Evolutionary conservation across 2,329 filamentous ascomycete genomes (phyloP).

Genomic region (Sarocladium brachiariae): DNA sequence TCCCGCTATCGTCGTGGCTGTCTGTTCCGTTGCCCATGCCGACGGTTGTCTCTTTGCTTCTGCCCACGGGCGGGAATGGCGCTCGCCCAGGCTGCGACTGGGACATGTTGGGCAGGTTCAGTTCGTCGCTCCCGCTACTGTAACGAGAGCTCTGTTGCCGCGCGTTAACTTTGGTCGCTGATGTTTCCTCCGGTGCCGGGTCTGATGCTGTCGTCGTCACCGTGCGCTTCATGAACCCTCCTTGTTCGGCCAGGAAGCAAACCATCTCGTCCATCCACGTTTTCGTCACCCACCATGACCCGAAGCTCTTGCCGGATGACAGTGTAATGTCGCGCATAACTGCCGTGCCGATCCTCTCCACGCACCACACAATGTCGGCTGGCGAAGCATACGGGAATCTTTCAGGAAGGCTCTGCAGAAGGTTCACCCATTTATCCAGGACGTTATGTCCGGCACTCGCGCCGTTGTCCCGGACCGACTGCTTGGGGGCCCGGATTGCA

Average conservation of each 20-base stretch:
- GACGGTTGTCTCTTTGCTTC: conserved; percentile 33
- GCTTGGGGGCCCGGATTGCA: conserved; percentile 31
- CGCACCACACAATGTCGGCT: conserved; percentile 67
- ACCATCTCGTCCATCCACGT: conserved; percentile 96
- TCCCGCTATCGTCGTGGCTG: conserved; percentile 65
- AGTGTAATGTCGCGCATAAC: conserved; percentile 78
- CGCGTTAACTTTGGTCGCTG: conserved; percentile 26
- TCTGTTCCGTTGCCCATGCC: conserved; percentile 32
- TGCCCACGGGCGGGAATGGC: conserved; percentile 40
- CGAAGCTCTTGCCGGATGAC: conserved; percentile 70
- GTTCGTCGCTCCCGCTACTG: conserved; percentile 39
- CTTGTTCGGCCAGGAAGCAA: conserved; percentile 80
- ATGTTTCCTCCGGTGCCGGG: conserved; percentile 25
- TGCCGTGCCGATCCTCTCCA: conserved; percentile 68
- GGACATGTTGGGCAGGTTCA: conserved; percentile 35
- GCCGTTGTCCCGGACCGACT: conserved; percentile 13
- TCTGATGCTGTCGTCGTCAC: conserved; percentile 26
- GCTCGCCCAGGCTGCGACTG: conserved; percentile 43
- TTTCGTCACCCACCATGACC: conserved; percentile 93
- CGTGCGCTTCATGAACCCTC: conserved; percentile 70
- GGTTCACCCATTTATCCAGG: conserved; percentile 70
- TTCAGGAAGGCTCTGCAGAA: conserved; percentile 60
- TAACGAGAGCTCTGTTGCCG: conserved; percentile 31
- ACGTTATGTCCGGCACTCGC: conserved; percentile 51
- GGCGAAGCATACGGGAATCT: conserved; percentile 70